Evolutionary conservation across 208 protist species (phyloP), one percentile per base, ranked within the genome.

Genomic region (Crithidia acanthocephali): DNA sequence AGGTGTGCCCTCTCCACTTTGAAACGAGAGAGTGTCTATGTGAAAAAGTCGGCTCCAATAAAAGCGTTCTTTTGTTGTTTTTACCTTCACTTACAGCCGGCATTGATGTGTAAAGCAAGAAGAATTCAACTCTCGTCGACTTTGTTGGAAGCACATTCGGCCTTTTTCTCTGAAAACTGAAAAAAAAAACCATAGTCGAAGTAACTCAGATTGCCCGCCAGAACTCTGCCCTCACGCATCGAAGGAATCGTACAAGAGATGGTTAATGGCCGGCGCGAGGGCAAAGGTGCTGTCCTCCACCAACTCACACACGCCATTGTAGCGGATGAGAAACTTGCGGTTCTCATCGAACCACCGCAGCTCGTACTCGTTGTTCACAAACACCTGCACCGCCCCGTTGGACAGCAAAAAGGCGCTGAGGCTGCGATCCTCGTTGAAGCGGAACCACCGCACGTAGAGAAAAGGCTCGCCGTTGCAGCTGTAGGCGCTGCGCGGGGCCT

Each of bases 381-480:
- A 90, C 15, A 93, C 82, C 81, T 97, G 92, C 42, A 93, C 71
- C 4, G 85, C 88, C 2, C 90, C 88, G 66, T 91, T 93, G 53
- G 90, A 95, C 35, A 97, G 87, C n/a, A 94, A 50, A 69, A 97
- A 92, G 20, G 83, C 87, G 63, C 68, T 85, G 33, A 97, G 63
- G 25, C 62, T 84, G 64, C 79, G 79, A 40, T 91, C 84, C 44
- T 77, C 77, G 66, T 84, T 90, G 63, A 88, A 91, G 74, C 92
- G 90, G 72, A 95, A 94, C 90, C 90, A 97, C 25, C 92, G 92
- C 55, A 97, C 86, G 74, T 91, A 97, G 10, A 94, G 58, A 67
- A 92, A 86, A 13, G 90, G 86, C 68, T 90, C 85, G 16, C 81
- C 85, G 25, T 87, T 78, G 61, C 74, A 85, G 25, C 81, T 84